Evolutionary conservation across 2,329 filamentous ascomycete species (phyloP).

Genomic region (Beauveria caledonica): DNA sequence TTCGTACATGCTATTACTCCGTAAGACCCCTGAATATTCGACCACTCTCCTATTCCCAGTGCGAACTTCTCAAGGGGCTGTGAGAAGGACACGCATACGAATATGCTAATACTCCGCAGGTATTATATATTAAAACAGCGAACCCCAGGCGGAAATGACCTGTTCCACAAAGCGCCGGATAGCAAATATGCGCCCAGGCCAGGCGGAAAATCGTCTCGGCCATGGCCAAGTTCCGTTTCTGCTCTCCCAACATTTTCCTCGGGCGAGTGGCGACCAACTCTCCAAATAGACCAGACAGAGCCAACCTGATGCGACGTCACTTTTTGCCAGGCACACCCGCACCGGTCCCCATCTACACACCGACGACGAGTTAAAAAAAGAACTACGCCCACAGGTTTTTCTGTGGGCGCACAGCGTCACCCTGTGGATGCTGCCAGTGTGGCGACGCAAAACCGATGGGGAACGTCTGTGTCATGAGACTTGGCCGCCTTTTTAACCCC

Average conservation of each 20-base stretch:
- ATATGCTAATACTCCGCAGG: too few species aligned
- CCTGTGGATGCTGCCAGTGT: neutral
- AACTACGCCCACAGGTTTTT: neutral
- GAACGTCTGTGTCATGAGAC: neutral
- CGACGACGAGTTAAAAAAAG: constrained; percentile 3
- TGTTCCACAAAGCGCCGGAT: neutral
- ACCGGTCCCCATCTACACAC: neutral
- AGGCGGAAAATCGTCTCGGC: neutral
- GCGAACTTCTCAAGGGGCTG: neutral
- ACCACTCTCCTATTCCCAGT: too few species aligned
- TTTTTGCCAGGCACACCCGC: neutral
- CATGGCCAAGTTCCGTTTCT: neutral
- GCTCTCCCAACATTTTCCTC: neutral
- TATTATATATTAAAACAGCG: neutral
- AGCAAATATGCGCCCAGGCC: neutral
- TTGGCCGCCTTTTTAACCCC: neutral
- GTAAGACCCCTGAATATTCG: too few species aligned
- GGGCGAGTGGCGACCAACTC: neutral
- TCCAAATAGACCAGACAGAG: neutral
- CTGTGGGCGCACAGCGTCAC: neutral
- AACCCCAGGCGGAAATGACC: neutral
- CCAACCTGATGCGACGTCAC: constrained; percentile 3
- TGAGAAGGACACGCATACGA: neutral
- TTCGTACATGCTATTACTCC: too few species aligned
- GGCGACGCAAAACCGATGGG: neutral